A percentile compares a stretch with the other conserved stretches of the same genome.
These are phyloP conservation scores for Haplosporangium gracile DNA, from an alignment of 192 early-diverging fungal genomes.

Conservation along the genomic window DNA sequence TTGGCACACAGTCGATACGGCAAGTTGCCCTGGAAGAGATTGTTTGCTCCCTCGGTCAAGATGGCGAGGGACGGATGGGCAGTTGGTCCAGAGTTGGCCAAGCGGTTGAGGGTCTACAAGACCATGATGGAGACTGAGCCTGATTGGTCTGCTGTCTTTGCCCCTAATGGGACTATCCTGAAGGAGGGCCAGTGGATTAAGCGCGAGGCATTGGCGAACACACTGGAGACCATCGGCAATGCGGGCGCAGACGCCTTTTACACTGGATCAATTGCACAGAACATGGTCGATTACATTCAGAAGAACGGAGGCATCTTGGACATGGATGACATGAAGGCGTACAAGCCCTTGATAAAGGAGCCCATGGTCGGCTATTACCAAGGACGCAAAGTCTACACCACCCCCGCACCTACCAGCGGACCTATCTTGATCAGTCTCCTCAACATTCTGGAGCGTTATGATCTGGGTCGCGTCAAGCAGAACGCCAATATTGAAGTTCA, in stretches of 20 bases:
- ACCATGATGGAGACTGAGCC: conserved; percentile 32
- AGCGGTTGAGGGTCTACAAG: conserved; percentile 42
- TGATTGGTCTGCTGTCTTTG: conserved; percentile 70
- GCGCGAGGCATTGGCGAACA: conserved; percentile 70
- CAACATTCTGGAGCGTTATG: conserved; percentile 89
- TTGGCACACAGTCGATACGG: conserved; percentile 84
- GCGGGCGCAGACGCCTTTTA: conserved; percentile 72
- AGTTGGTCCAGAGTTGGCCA: conserved; percentile 62
- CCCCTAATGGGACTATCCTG: conserved; percentile 78
- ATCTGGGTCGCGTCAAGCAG: conserved; percentile 68
- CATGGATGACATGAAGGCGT: conserved; percentile 77
- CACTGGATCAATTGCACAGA: conserved; percentile 73
- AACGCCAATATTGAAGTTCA: conserved; percentile 78
- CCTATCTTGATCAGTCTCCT: conserved; percentile 86
- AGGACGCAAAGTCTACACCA: conserved; percentile 69
- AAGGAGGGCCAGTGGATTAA: conserved; percentile 75
- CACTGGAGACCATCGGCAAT: conserved; percentile 72
- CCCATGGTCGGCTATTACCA: conserved; percentile 81
- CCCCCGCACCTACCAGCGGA: conserved; percentile 85
- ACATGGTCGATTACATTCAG: conserved; percentile 74
- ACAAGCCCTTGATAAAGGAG: conserved; percentile 69
- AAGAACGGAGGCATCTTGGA: conserved; percentile 83
- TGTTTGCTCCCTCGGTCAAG: conserved; percentile 84
- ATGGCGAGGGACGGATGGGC: conserved; percentile 83
- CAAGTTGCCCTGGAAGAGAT: conserved; percentile 82